Evolutionary conservation across 495 filamentous ascomycete species (phyloP), one percentile per base, ranked within the genome.

Genomic region (Tuber microsphaerosporum): DNA sequence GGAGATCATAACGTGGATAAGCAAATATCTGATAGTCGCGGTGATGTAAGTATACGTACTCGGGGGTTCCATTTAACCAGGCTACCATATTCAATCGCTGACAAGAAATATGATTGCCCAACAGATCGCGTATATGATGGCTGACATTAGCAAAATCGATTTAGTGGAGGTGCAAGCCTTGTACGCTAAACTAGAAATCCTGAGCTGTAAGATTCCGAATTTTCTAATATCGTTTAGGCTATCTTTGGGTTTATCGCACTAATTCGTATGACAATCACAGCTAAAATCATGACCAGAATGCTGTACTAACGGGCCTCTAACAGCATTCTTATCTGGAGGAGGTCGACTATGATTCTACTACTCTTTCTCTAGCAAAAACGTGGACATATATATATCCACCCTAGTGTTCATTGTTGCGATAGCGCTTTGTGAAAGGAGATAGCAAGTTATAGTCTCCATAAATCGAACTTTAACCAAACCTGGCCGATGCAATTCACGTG

Each of bases 1-100:
- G 92, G 90, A 22, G 90, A 95, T 74, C 94, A 99, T 85, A 99
- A 99, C 82, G 93, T 99, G 76, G 95, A 97, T 83, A 97, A 97
- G 86, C 96, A 99, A 84, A 97, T 94, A 86, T 94, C 93, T 44
- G 96, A 97, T 83, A 95, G 90, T 85, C 90, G 92, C 86, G 95
- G 93, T 79, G 94, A 97, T 84, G 91, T 92, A 34, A 34, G 56
- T 19, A 65, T 34, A 65, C 12, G 26, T 34, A 14, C 56, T 34
- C 26, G 12, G 85, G 56, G 4, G 26, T 31, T 16, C 56, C 56
- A 1, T 26, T 74, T 88, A 84, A 42, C 70, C 73, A 39, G 43
- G 19, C 2, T 17, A 39, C 34, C 22, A 43, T 48, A 39, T 70
- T 2, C 56, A 16, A 26, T 17, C 26, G 14, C 44, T 69, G 22